Base-by-base conservation (phyloP, 345 rosid genomes). In the Lumnitzera littorea region DNA sequence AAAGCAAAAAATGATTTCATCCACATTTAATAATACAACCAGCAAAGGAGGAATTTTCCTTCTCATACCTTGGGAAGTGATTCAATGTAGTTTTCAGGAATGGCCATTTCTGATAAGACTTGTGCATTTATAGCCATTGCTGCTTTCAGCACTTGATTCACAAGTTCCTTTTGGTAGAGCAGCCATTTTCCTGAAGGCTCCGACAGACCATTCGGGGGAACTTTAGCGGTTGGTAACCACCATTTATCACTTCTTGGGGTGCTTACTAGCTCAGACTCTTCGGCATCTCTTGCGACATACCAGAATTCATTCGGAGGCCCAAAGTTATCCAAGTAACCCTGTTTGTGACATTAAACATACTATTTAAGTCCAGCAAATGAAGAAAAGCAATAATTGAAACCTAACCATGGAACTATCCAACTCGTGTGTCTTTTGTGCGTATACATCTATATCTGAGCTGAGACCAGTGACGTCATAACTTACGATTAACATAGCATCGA, bases 91-190 rank as follows among this genome's bases (percentile, higher is more conserved):
- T 78, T 87, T 67, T 90, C 96, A 0, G 99, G 99, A 59, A 90
- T 69, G 27, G 64, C 74, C 90, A 94, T 94, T 78, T 90, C 99
- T 3, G 97, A 83, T n/a, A 94, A 71, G 27, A 94, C 95, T 68
- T 77, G 89, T 55, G 99, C 97, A 68, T 94, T 94, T 20, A 90
- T 94, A 8, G 97, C 92, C 92, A 94, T 86, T 57, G 99, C 96
- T 58, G 96, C 96, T 71, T 90, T 94, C 16, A 88, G 89, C 2
- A 90, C 97, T 52, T 94, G 99, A 67, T 85, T 94, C n/a, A 94
- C 95, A n/a, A 91, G 78, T 52, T 94, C 99, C 70, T 94, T 94
- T 65, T 94, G 97, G 57, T 61, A 71, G 51, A 81, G 84, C 66
- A 90, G 62, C 88, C 87, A 83, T 77, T 76, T 86, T 58, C 87